Base-by-base conservation (phyloP, 345 rosid genomes). In the Heritiera littoralis region DNA sequence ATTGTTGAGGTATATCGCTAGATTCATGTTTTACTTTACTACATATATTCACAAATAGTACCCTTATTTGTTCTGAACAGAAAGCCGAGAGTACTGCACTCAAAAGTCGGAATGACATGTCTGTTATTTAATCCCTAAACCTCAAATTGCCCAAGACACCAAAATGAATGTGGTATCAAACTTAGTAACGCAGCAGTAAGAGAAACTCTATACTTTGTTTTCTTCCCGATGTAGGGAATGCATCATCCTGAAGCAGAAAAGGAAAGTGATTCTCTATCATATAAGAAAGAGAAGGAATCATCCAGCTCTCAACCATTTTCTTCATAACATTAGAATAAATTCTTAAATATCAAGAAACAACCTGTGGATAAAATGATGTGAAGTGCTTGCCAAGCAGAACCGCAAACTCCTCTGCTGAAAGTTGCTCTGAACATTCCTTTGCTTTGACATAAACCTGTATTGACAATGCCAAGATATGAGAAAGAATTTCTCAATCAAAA, bases 401-500 rank as follows among this genome's bases (percentile, higher is more conserved):
- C 1, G 99, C 95, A 78, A 96, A 96, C 9, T 90, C 91, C 83
- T 96, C 98, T 11, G 85, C 93, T 2, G 99, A 89, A 78, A 94
- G 80, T 72, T 81, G 92, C 56, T 89, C 85, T 17, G 84, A 80
- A 76, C 97, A 89, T 85, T 94, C 95, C 85, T 96, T 89, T 30
- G 98, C 98, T 83, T 91, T 96, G 56, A 76, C 95, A 84, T 96
- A 94, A 56, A 94, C 99, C 99, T 96, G 76, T 5, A 76, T 61
- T 66, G 43, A 35, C 38, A 35, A 35, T 3, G n/a, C 51, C 51
- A 9, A 46, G 54, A 49, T 49, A 49, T 3, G 15, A 49, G 54
- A 49, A 13, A 3, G 54, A 49, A 49, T 12, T 41, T 41, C 43
- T 41, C 46, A 38, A 65, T 14, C 46, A 65, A 65, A 20, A 35